These are phyloP conservation scores for Otatea glauca DNA, from an alignment of 176 grass and related monocot genomes.

Conservation along the genomic window DNA sequence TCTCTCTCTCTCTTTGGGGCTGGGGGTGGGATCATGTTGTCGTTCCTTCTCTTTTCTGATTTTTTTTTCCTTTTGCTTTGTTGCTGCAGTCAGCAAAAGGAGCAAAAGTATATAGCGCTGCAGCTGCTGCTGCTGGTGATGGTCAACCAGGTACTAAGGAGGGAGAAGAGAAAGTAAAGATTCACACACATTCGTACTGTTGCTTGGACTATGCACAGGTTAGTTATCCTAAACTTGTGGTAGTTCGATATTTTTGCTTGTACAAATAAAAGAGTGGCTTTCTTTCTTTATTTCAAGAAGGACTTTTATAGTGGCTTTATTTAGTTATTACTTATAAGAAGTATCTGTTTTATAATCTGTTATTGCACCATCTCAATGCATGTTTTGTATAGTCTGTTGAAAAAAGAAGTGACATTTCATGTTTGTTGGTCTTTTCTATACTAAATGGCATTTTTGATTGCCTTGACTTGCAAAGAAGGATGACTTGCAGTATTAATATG, in stretches of 20 bases:
- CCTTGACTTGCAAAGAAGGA: slow-evolving; percentile 3
- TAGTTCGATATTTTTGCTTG: slow-evolving; percentile 8
- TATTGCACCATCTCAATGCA: not conserved
- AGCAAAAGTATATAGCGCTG: slow-evolving; percentile 76
- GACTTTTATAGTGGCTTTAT: not conserved
- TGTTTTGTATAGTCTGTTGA: not conserved
- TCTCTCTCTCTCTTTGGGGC: not conserved
- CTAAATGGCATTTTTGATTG: slow-evolving; percentile 1
- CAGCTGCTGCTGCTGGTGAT: slow-evolving; percentile 67
- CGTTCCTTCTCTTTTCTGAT: slow-evolving; percentile 15
- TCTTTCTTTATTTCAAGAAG: not conserved
- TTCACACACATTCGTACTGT: slow-evolving; percentile 54
- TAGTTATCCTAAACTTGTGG: not conserved
- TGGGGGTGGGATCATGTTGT: no score
- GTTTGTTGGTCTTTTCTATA: not conserved
- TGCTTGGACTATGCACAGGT: no score
- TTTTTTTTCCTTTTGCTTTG: slow-evolving; percentile 14
- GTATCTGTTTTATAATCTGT: not conserved
- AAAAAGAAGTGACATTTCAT: not conserved
- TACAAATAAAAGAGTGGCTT: not conserved
- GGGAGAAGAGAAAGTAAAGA: slow-evolving; percentile 92
- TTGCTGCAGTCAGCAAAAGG: slow-evolving; percentile 80
- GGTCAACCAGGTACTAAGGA: slow-evolving; percentile 61
- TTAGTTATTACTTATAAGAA: not conserved
- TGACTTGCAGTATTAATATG: slow-evolving; percentile 7